Evolutionary conservation across 257 asterid species (phyloP).

Genomic region (Solanum virginianum): DNA sequence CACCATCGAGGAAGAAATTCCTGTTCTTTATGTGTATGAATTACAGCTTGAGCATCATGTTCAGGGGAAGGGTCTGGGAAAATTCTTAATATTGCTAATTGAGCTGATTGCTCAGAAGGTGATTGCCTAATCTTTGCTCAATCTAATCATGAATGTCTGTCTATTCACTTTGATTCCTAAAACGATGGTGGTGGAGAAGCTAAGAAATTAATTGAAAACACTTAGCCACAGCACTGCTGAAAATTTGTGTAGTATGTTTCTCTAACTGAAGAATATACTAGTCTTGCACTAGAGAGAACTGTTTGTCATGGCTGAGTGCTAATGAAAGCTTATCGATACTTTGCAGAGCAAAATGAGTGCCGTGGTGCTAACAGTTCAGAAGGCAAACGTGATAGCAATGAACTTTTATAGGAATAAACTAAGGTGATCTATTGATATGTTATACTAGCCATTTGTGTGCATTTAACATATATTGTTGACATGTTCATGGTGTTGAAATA

Average conservation of each 20-base stretch:
- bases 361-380: conserved; percentile 85
- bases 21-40: conserved; percentile 86
- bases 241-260: not conserved
- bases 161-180: not conserved
- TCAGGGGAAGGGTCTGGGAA: conserved; percentile 89
- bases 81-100: conserved; percentile 59
- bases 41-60: conserved; percentile 65
- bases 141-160: not conserved
- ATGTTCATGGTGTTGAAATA: not conserved
- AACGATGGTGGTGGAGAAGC: not conserved
- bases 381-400: conserved; percentile 56
- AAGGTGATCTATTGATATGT: conserved; percentile 19
- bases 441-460: not conserved
- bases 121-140: not conserved
- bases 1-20: conserved; percentile 72
- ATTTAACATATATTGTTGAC: not conserved
- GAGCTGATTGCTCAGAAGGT: conserved; percentile 83
- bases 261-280: not conserved
- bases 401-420: conserved; percentile 55
- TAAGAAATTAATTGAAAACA: not conserved
- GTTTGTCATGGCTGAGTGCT: not conserved
- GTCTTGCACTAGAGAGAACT: not conserved
- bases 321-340: not conserved
- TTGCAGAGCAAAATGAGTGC: conserved; percentile 72
- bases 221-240: not conserved